A percentile compares a stretch with the other conserved stretches of the same genome.
These are phyloP conservation scores for Lasiodiplodia gonubiensis DNA, from an alignment of 2,329 filamentous ascomycete genomes.

Conservation along the genomic window DNA sequence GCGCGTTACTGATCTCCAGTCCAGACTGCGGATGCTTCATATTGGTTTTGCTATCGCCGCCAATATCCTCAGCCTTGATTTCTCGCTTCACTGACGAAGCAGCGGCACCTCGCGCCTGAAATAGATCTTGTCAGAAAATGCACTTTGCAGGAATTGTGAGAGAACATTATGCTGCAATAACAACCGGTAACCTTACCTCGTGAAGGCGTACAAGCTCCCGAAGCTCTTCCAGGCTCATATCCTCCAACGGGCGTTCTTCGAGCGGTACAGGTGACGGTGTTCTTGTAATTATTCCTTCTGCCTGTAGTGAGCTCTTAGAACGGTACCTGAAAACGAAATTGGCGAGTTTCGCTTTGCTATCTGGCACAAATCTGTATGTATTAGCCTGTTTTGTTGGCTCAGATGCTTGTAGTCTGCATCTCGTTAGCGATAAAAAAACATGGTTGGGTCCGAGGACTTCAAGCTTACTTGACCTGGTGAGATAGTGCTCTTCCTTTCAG, in stretches of 20 bases:
- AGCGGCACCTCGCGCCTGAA: neutral
- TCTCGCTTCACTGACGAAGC: neutral
- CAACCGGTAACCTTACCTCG: conserved; percentile 24
- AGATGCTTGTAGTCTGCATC: neutral
- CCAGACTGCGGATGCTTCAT: neutral
- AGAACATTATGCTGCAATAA: neutral
- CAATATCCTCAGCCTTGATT: neutral
- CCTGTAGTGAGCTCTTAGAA: conserved; percentile 39
- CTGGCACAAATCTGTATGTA: accelerated
- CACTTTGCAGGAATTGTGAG: too few species aligned
- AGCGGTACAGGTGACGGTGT: conserved; percentile 37
- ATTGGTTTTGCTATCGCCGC: neutral
- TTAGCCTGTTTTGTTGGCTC: neutral
- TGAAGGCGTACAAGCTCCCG: conserved; percentile 34
- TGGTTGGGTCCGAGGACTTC: neutral
- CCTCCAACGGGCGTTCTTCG: conserved; percentile 34
- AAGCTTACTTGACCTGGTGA: conserved; percentile 31
- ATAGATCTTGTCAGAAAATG: neutral
- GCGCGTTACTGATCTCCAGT: neutral
- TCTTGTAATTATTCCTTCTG: conserved; percentile 41
- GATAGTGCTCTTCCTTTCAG: conserved; percentile 35
- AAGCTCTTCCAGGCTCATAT: conserved; percentile 35
- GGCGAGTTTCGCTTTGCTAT: conserved; percentile 19
- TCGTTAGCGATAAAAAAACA: neutral
- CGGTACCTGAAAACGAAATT: conserved; percentile 39